Evolutionary conservation across 2,329 filamentous ascomycete species (phyloP), one percentile per base, ranked within the genome.

Genomic region (Botrytis cinerea): DNA sequence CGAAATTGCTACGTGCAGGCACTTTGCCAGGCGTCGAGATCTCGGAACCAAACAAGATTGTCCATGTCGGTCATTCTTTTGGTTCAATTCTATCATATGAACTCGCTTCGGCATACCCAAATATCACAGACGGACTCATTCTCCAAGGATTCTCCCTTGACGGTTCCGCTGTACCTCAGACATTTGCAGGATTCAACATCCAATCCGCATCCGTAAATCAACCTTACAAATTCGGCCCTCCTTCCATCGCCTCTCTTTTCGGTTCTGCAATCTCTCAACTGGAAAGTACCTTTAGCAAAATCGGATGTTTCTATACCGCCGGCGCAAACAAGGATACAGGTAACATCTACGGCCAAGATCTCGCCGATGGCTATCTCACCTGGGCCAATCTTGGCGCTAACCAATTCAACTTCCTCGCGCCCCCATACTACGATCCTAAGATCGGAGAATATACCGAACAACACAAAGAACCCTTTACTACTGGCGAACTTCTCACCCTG

Each of bases 61-160:
- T 72, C 51, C 71, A 72, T 14, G 40, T 72, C 40, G 71, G 71
- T 2, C 71, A 72, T 60, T 72, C 71, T 22, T 68, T 72, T 25
- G 62, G 71, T 38, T 60, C 71, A 40, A 68, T 61, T 25, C 20
- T 72, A 35, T 46, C 62, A 22, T 72, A 68, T 22, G 62, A 61
- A 61, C 71, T 72, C 35, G 71, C 54, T 16, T 48, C 71, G 2
- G 28, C 48, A 68, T 43, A 72, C 10, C 62, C 71, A 59, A 18
- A 48, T 7, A 46, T 68, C 40, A 68, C 71, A 59, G 71, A 72
- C 43, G 62, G 62, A 28, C 38, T 72, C 7, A 72, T 72, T n/a
- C 62, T 72, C 22, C 71, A 72, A 72, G 71, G 62, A 38, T 72
- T 72, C 22, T 72, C 71, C 25, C 10, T 61, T 38, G 32, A 68